Evolutionary conservation across 2,329 filamentous ascomycete species (phyloP).

Genomic region (Sphaerulina populicola): DNA sequence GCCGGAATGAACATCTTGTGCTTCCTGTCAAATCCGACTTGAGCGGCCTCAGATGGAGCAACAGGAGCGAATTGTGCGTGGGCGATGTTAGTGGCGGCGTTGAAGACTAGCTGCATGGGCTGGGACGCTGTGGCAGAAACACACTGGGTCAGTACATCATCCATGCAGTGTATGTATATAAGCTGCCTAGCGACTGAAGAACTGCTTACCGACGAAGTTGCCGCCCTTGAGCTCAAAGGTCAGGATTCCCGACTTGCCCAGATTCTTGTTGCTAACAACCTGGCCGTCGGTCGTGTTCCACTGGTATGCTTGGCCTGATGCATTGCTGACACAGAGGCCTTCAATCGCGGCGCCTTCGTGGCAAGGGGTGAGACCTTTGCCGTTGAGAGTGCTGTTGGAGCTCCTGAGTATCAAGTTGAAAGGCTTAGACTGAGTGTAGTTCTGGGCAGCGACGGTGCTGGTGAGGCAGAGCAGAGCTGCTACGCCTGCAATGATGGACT

Average conservation of each 20-base stretch:
- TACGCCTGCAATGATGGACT: conserved; percentile 9
- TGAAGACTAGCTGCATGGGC: conserved; percentile 32
- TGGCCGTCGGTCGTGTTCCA: conserved; percentile 21
- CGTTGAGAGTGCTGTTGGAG: conserved; percentile 34
- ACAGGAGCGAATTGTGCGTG: conserved; percentile 36
- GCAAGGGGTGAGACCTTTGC: conserved; percentile 37
- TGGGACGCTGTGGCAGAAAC: conserved; percentile 9
- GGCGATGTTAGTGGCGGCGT: conserved; percentile 37
- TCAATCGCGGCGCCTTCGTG: conserved; percentile 45
- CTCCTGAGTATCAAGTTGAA: conserved; percentile 40
- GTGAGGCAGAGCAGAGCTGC: conserved; percentile 21
- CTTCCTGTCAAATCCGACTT: conserved; percentile 37
- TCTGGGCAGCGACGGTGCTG: conserved; percentile 27
- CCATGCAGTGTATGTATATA: background rate
- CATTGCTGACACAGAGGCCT: conserved; percentile 35
- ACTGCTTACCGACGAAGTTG: conserved; percentile 20
- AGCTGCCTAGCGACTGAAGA: conserved; percentile 6
- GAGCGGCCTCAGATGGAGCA: conserved; percentile 19
- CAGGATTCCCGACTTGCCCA: conserved; percentile 32
- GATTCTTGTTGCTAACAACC: conserved; percentile 18
- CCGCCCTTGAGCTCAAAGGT: conserved; percentile 29
- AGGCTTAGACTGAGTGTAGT: conserved; percentile 34
- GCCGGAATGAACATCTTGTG: conserved; percentile 35
- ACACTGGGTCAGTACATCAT: background rate
- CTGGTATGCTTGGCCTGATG: conserved; percentile 12